Evolutionary conservation across 192 early-diverging fungal genomes (phyloP).

Genomic region (Lunasporangiospora selenospora): DNA sequence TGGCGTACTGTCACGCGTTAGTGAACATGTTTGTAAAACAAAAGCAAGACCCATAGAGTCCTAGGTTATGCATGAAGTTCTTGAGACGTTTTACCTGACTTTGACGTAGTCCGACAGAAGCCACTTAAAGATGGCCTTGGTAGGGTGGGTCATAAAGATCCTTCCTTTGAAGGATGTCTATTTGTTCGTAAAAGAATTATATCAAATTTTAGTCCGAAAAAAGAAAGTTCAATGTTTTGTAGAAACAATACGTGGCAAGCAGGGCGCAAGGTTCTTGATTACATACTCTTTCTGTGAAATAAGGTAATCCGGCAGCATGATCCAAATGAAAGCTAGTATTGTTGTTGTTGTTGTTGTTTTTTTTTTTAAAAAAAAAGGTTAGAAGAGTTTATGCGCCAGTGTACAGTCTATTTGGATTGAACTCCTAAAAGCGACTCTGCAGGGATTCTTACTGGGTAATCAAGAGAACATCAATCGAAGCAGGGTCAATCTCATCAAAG

Average conservation of each 20-base stretch:
- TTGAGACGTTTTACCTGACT: conserved; percentile 78
- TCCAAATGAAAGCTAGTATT: conserved; percentile 92
- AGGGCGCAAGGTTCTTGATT: neutral
- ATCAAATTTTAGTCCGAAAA: too few relatives aligned
- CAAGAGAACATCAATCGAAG: conserved; percentile 86
- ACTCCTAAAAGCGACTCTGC: neutral
- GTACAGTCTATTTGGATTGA: neutral
- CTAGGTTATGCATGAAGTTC: conserved; percentile 39
- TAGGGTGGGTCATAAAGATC: conserved; percentile 99
- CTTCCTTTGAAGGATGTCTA: conserved; percentile 95
- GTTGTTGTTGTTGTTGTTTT: too few relatives aligned
- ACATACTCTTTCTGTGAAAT: conserved; percentile 91
- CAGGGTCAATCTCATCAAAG: conserved; percentile 93
- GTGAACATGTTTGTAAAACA: conserved; percentile 2
- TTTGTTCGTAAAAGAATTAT: too few relatives aligned
- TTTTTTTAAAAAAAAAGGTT: neutral
- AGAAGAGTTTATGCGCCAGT: conserved; percentile 1
- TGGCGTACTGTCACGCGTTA: too few relatives aligned
- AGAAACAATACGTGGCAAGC: too few relatives aligned
- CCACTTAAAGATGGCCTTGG: conserved; percentile 98
- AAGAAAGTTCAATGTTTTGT: too few relatives aligned
- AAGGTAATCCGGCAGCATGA: conserved; percentile 95
- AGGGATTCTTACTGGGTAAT: conserved; percentile 83
- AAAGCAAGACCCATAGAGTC: conserved; percentile 11
- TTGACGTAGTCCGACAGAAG: conserved; percentile 93